Conservation (phyloP, 352 stramenopile genomes). For the Globisporangium splendens region DNA sequence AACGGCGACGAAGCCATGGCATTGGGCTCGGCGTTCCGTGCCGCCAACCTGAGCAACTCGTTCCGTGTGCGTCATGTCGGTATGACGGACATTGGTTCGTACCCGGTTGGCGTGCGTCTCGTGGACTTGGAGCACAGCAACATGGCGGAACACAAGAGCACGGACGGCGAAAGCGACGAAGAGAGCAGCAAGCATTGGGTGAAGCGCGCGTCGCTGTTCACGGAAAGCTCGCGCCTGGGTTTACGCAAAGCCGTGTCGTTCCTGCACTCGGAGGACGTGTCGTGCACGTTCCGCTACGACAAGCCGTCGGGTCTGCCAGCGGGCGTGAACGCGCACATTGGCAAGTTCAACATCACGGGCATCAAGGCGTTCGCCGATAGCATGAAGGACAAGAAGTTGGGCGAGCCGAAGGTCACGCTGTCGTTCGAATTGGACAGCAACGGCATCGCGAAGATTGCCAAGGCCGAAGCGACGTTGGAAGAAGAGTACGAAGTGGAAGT, state of each 20-base stretch:
- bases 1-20: constrained; percentile 99
- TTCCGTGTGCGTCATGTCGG: constrained; percentile 95
- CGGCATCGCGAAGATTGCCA: constrained; percentile 88
- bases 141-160: constrained; percentile 29
- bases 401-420: constrained; percentile 91
- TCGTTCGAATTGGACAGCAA: constrained; percentile 93
- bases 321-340: constrained; percentile 72
- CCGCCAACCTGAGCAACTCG: constrained; percentile 94
- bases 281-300: constrained; percentile 91
- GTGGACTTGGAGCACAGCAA: constrained; percentile 52
- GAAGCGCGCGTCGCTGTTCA: constrained; percentile 92
- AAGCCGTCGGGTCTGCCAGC: constrained; percentile 77
- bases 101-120: constrained; percentile 85
- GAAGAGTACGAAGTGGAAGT: constrained; percentile 76
- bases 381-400: constrained; percentile 87
- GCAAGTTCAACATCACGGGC: constrained; percentile 91
- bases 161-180: constrained; percentile 39
- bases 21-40: constrained; percentile 93
- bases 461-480: constrained; percentile 91
- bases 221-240: constrained; percentile 75
- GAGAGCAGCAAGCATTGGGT: constrained; percentile 80
- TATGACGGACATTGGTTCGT: constrained; percentile 92
- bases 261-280: constrained; percentile 88
- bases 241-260: constrained; percentile 96
- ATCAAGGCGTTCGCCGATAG: constrained; percentile 87